Conservation (phyloP, 1,284 basidiomycete genomes). For the Xerocomus alliaceus region DNA sequence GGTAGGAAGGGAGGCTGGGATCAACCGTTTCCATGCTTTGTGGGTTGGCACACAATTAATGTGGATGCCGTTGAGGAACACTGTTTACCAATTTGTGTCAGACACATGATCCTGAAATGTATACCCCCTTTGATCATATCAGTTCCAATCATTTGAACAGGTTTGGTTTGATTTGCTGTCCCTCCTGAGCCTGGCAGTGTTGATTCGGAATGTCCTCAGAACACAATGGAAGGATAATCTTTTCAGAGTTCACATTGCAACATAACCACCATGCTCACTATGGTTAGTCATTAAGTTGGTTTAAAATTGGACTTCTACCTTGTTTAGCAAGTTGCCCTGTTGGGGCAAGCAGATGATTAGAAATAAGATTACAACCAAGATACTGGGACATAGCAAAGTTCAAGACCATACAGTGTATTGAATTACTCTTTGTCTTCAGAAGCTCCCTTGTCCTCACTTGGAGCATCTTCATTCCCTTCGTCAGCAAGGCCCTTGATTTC, state of each 20-base stretch:
- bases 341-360: conserved; percentile 13
- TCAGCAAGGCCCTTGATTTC: conserved; percentile 68
- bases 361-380: conserved; percentile 27
- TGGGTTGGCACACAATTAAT: not conserved
- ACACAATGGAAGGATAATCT: conserved; percentile 4
- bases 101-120: conserved; percentile 31
- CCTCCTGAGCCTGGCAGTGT: not conserved
- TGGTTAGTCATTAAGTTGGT: conserved; percentile 5
- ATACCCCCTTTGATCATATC: conserved; percentile 16
- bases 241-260: conserved; percentile 13
- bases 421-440: conserved; percentile 45
- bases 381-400: conserved; percentile 22
- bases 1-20: not conserved
- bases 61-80: not conserved
- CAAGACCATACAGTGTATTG: conserved; percentile 32
- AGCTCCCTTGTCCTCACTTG: conserved; percentile 43
- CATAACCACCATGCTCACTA: conserved; percentile 9
- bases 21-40: not conserved
- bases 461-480: conserved; percentile 34
- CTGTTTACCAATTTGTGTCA: conserved; percentile 5
- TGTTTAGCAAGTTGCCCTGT: conserved; percentile 26
- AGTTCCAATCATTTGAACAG: not conserved
- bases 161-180: conserved; percentile 12
- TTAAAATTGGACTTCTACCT: conserved; percentile 22
- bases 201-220: conserved; percentile 29